Evolutionary conservation across 768 basidiomycete genomes (phyloP), one percentile per base, ranked within the genome.

Genomic region (Crucibulum laeve): DNA sequence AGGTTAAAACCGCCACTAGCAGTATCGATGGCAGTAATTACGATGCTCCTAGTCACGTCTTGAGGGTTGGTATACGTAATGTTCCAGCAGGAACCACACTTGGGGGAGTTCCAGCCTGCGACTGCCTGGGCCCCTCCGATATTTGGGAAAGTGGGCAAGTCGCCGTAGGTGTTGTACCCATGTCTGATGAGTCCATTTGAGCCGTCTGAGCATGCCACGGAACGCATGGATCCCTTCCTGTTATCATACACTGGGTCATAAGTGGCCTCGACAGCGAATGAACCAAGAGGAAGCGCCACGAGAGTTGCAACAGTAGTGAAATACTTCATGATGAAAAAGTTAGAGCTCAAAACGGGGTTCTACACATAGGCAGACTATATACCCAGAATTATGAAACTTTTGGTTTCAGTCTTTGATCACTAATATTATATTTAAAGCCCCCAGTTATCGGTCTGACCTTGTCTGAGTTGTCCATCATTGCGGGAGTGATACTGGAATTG

Each of bases 41-140:
- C 70, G 57, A 82, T 65, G 42, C 54, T 70, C 44, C 47, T 68
- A 17, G 52, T 53, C 1, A 43, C 50, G 3, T 65, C 65, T 4
- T 47, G 37, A 4, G 42, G 21, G 40, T 62, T 59, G 26, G 66
- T 65, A 58, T 70, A 82, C 4, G 73, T 71, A 49, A 84, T 55
- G 45, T 67, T 43, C 80, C 80, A 85, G 60, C 84, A 85, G 19
- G 71, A 69, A 1, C 79, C 80, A 51, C 82, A 85, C 34, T 65
- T 61, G 1, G 57, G 46, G 1, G 79, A 82, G 55, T 77, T 68
- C 60, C 63, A 83, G 21, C 70, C 73, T 4, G 57, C 58, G 44
- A 84, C 64, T 26, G 70, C 77, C 13, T 67, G 63, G 1, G 69
- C 75, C 1, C 76, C 82, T 23, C 79, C 81, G 52, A 85, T 78